Base-by-base conservation (phyloP, 257 asterid genomes). In the Plectranthus barbatus region DNA sequence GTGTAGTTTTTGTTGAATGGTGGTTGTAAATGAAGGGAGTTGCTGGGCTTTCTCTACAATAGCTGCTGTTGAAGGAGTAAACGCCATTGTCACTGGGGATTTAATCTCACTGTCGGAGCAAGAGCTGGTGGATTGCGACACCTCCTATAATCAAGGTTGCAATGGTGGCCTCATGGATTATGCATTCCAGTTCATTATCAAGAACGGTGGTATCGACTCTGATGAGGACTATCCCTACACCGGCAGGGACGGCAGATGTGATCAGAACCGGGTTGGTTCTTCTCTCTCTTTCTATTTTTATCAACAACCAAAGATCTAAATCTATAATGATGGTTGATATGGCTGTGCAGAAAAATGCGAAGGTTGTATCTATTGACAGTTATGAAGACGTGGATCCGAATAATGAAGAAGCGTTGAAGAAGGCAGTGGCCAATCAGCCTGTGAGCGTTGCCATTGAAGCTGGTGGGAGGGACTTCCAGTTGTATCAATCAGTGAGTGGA, bases 11-110 rank as follows among this genome's bases (percentile, higher is more conserved):
- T 39, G 49, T 51, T 48, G 37, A 46, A 40, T 23, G 36, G 11
- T 76, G 65, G 62, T 6, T 42, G 39, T 17, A 71, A 60, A 9
- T 40, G 51, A 55, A 84, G 91, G 91, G 73, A 81, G 88, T 24
- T 84, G 91, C 66, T 84, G 91, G 91, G 91, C 91, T 4, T 84
- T 84, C 67, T 77, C 91, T 4, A 71, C 91, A 1, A 72, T 84
- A 24, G 87, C 79, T 37, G 26, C 86, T 5, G 84, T 81, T 54
- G 91, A 84, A 75, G 81, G 84, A 9, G 74, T 81, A 44, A 84
- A 79, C 58, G 67, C 76, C 62, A 77, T 84, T 23, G 80, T 31
- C 0, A 79, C 88, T 0, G 87, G 87, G 0, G 67, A 69, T 31
- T 15, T 81, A 56, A 57, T 81, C 72, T 60, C 83, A 24, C 86